Evolutionary conservation across 1,284 basidiomycete species (phyloP).

Genomic region (Macrocystidia cucumis): DNA sequence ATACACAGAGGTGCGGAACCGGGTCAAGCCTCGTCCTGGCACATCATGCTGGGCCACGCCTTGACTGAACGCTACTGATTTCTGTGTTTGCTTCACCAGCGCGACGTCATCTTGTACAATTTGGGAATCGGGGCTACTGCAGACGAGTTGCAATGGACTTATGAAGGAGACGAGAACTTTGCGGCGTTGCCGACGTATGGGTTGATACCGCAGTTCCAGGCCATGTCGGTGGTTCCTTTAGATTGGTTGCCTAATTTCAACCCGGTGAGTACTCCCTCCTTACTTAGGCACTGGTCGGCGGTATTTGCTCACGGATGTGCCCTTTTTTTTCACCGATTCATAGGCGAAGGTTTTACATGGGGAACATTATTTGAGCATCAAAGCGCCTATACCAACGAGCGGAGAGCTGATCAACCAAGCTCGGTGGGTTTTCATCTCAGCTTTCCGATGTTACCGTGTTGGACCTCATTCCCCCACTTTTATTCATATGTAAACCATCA

Average conservation of each 20-base stretch:
- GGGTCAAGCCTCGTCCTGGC: constrained; percentile 1
- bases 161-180: constrained; percentile 87
- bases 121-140: constrained; percentile 93
- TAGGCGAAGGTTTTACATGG: constrained; percentile 96
- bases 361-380: constrained; percentile 92
- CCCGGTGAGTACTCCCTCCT: constrained; percentile 64
- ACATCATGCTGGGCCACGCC: constrained; percentile 1
- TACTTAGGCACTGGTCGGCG: too few species aligned
- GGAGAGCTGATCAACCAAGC: constrained; percentile 79
- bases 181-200: constrained; percentile 88
- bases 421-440: constrained; percentile 33
- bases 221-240: constrained; percentile 54
- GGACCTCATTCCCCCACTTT: background rate
- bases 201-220: constrained; percentile 89
- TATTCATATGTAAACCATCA: too few species aligned
- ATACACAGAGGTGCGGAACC: constrained; percentile 53
- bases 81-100: constrained; percentile 27
- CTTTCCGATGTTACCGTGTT: background rate
- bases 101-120: constrained; percentile 95
- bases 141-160: constrained; percentile 88
- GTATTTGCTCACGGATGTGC: background rate
- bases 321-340: background rate
- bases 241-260: constrained; percentile 95
- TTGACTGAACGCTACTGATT: background rate
- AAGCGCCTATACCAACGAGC: constrained; percentile 80